These are phyloP conservation scores for Tremellales sp. DNA, from an alignment of 1,284 basidiomycete genomes.

Conservation along the genomic window DNA sequence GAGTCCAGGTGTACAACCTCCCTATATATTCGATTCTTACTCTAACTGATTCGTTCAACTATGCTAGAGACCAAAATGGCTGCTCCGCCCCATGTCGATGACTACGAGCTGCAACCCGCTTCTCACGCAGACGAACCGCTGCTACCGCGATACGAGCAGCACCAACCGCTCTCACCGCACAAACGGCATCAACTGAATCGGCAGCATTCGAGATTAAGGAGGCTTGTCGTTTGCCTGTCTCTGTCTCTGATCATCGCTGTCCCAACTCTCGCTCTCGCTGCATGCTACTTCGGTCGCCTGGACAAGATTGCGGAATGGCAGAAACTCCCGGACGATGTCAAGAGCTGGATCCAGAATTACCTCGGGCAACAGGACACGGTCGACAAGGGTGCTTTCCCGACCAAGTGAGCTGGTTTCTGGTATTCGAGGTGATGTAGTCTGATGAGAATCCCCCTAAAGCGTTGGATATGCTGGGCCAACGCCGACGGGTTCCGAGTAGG, in stretches of 20 bases:
- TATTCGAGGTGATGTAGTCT: not conserved
- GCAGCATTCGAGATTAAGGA: constrained; percentile 5
- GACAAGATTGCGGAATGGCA: constrained; percentile 27
- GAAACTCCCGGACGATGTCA: constrained; percentile 33
- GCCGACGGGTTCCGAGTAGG: constrained; percentile 71
- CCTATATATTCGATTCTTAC: no score
- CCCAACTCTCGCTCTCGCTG: constrained; percentile 19
- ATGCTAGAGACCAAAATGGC: no score
- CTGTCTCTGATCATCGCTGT: constrained; percentile 25
- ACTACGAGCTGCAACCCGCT: constrained; percentile 31
- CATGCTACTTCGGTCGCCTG: constrained; percentile 26
- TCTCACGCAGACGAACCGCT: constrained; percentile 31
- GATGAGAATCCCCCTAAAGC: constrained; percentile 27
- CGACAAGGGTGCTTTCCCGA: constrained; percentile 39
- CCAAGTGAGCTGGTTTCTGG: constrained; percentile 32
- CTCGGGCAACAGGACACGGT: constrained; percentile 24
- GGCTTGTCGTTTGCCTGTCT: constrained; percentile 25
- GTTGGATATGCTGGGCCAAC: constrained; percentile 78
- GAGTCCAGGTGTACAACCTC: no score
- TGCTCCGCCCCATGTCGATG: constrained; percentile 12
- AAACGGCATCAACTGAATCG: constrained; percentile 7
- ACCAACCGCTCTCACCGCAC: constrained; percentile 3
- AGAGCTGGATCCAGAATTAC: no score
- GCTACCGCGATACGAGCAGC: constrained; percentile 35
- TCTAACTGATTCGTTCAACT: no score